Evolutionary conservation across 2,329 filamentous ascomycete genomes (phyloP).

Genomic region (Xylariaceae sp.): DNA sequence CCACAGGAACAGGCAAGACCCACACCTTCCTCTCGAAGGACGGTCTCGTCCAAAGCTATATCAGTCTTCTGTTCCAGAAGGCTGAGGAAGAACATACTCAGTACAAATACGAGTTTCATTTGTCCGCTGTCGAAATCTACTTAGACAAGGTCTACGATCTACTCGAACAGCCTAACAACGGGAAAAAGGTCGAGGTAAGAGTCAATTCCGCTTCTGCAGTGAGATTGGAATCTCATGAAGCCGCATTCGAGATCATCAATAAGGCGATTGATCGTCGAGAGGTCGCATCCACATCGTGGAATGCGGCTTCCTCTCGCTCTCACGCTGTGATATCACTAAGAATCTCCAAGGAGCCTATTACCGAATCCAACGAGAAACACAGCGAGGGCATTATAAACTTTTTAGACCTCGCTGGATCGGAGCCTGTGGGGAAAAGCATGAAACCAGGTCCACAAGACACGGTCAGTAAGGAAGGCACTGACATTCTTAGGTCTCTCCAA

Average conservation of each 20-base stretch:
- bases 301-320: conserved; percentile 88
- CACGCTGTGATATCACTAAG: conserved; percentile 83
- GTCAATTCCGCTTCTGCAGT: conserved; percentile 56
- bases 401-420: conserved; percentile 93
- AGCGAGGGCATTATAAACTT: conserved; percentile 92
- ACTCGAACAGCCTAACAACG: conserved; percentile 61
- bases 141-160: conserved; percentile 94
- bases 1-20: conserved; percentile 95
- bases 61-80: conserved; percentile 73
- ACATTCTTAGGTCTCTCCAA: conserved; percentile 91
- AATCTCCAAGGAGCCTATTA: conserved; percentile 43
- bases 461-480: conserved; percentile 74
- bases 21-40: conserved; percentile 83
- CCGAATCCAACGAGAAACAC: conserved; percentile 74
- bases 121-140: conserved; percentile 96
- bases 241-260: conserved; percentile 64
- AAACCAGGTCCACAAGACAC: conserved; percentile 63
- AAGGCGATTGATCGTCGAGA: conserved; percentile 82
- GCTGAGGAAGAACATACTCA: conserved; percentile 83
- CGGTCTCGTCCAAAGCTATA: conserved; percentile 62
- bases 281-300: conserved; percentile 90
- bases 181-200: conserved; percentile 86
- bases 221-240: conserved; percentile 71
- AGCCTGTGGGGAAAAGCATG: conserved; percentile 58
- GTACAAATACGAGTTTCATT: conserved; percentile 78